Evolutionary conservation across 257 asterid genomes (phyloP).

Genomic region (Solanum chiquidenum): DNA sequence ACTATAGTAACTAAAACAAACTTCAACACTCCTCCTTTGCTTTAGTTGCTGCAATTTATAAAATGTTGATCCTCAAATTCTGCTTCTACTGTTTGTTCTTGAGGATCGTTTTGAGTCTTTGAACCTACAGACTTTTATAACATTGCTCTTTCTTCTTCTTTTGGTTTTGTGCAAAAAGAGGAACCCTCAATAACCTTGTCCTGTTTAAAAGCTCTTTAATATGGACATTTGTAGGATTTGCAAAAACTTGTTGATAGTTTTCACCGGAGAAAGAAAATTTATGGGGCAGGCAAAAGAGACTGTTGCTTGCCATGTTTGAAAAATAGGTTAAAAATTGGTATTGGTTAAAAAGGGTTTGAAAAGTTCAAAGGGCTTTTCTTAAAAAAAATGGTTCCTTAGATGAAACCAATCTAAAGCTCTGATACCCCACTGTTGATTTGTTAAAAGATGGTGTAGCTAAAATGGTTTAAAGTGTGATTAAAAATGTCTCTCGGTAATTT

Average conservation of each 20-base stretch:
- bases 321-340: neutral
- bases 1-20: neutral
- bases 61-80: neutral
- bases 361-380: neutral
- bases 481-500: neutral
- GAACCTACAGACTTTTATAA: neutral
- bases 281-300: neutral
- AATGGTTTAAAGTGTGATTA: neutral
- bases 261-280: neutral
- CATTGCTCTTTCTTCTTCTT: neutral
- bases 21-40: neutral
- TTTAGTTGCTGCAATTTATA: neutral
- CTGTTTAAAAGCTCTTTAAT: neutral
- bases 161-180: neutral
- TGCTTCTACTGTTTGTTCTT: neutral
- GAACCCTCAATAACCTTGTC: neutral
- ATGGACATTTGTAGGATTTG: neutral
- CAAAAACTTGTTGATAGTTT: neutral
- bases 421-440: neutral
- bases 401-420: neutral
- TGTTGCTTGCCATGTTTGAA: neutral
- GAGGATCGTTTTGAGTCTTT: neutral
- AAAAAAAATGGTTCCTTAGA: neutral
- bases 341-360: neutral
- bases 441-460: neutral